A percentile compares a stretch with the other conserved stretches of the same genome.
Evolutionary conservation across 2,329 filamentous ascomycete species (phyloP).

Genomic region (Aspergillus phoenicis): DNA sequence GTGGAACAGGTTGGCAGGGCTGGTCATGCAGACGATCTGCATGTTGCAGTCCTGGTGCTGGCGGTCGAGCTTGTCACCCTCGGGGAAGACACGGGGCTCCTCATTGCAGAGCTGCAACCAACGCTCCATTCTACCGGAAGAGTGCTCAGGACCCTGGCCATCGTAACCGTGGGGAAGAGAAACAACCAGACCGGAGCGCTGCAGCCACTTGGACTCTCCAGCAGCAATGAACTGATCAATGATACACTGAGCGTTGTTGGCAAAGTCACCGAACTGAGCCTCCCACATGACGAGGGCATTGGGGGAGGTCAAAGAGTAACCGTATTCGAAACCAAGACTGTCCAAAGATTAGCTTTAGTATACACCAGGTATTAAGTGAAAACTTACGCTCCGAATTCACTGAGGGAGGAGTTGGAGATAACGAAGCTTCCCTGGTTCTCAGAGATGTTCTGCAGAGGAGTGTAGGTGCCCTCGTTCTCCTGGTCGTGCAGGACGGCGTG

Average conservation of each 20-base stretch:
- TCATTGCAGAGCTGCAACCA: slow-evolving; percentile 98
- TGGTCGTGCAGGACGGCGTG: slow-evolving; percentile 98
- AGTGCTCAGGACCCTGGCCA: slow-evolving; percentile 97
- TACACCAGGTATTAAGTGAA: too few species aligned
- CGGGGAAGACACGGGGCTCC: slow-evolving; percentile 90
- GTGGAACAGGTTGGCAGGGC: slow-evolving; percentile 94
- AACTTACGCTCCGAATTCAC: slow-evolving; percentile 66
- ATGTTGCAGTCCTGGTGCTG: slow-evolving; percentile 99
- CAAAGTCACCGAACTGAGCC: slow-evolving; percentile 98
- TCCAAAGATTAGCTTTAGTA: slow-evolving; percentile 55
- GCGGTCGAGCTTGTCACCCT: slow-evolving; percentile 83
- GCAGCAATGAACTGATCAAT: slow-evolving; percentile 99
- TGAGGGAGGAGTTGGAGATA: slow-evolving; percentile 92
- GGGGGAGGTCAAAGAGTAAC: slow-evolving; percentile 94
- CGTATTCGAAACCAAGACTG: slow-evolving; percentile 95
- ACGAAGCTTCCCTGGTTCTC: slow-evolving; percentile 94
- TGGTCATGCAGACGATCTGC: slow-evolving; percentile 98
- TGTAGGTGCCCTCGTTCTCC: slow-evolving; percentile 89
- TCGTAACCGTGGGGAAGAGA: slow-evolving; percentile 97
- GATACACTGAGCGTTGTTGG: slow-evolving; percentile 98
- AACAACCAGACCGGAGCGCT: slow-evolving; percentile 94
- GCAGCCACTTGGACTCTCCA: slow-evolving; percentile 97
- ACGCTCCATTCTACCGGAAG: slow-evolving; percentile 93
- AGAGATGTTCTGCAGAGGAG: slow-evolving; percentile 83
- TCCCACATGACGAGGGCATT: slow-evolving; percentile 99